Evolutionary conservation across 495 filamentous ascomycete genomes (phyloP).

Genomic region (Glarea lozoyensis): DNA sequence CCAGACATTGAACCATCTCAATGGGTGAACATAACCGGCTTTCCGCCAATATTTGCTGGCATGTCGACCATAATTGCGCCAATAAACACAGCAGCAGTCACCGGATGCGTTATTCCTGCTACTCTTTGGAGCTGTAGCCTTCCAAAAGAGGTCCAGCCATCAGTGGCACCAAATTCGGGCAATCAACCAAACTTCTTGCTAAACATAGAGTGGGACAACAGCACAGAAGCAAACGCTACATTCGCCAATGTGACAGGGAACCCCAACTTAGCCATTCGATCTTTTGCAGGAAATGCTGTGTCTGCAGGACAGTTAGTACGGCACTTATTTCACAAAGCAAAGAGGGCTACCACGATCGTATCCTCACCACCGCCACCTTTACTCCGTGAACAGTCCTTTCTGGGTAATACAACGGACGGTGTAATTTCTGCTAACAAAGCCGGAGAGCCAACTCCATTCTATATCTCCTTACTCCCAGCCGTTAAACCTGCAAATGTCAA

Average conservation of each 20-base stretch:
- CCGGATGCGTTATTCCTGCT: conserved; percentile 57
- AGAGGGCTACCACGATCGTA: conserved; percentile 30
- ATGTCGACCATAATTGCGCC: conserved; percentile 66
- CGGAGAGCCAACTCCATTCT: conserved; percentile 64
- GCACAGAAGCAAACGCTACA: conserved; percentile 34
- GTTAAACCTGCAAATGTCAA: conserved; percentile 5
- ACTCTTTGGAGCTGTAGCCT: conserved; percentile 77
- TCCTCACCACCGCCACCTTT: conserved; percentile 57
- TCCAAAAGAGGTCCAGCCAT: conserved; percentile 62
- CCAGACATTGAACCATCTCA: conserved; percentile 34
- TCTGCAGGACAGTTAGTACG: conserved; percentile 26
- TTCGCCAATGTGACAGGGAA: conserved; percentile 20
- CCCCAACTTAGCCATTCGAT: conserved; percentile 10
- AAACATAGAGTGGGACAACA: conserved; percentile 72
- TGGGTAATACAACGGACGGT: conserved; percentile 77
- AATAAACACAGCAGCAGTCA: conserved; percentile 43
- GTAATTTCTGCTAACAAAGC: conserved; percentile 47
- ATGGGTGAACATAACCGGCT: conserved; percentile 79
- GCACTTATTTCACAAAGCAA: conserved; percentile 18
- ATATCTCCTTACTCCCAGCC: conserved; percentile 41
- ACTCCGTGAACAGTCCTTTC: conserved; percentile 60
- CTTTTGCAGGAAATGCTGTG: conserved; percentile 22
- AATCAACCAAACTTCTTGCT: conserved; percentile 70
- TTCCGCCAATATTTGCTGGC: conserved; percentile 78
- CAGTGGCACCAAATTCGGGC: conserved; percentile 47